Evolutionary conservation across 306 rosid species (phyloP), one percentile per base, ranked within the genome.

Genomic region (Cicer arietinum): DNA sequence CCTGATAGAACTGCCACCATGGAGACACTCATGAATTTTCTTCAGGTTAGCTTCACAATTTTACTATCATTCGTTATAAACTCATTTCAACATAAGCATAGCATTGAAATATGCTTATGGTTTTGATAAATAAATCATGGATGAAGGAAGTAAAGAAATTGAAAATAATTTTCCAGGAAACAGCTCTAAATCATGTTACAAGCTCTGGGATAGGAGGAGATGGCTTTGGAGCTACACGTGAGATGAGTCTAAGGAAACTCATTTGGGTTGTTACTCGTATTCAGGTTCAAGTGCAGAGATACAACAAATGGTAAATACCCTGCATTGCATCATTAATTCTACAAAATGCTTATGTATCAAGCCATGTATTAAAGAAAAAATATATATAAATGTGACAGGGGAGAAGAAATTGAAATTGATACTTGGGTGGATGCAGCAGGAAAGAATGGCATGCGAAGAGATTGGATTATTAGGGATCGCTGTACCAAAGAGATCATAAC

Each of bases 391-490:
- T 77, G 75, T 79, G 75, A 39, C 86, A 91, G 98, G 98, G 97
- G 98, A 83, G 96, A 94, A 68, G 92, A 86, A 5, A 89, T 91
- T 7, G 98, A 94, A 76, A 84, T 94, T 60, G 96, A 94, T 73
- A 94, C 98, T 6, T 94, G 98, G 98, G 96, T 94, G 67, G 94
- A 91, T 70, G 97, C 98, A 17, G 83, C 89, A 1, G 97, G 97
- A 39, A 94, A 91, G 75, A 94, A 94, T 47, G 98, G 94, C 75
- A 94, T 94, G 97, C 83, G 94, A n/a, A 84, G 98, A 63, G 98
- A 91, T 71, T 94, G 98, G 98, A 79, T 91, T 4, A 94, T 94
- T 62, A 79, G 98, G 44, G 97, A 94, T 76, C 85, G 83, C 64
- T 79, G 83, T 42, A 88, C 90, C 10, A 80, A 80, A 82, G 89